Conservation (phyloP, 805 yeast species). For the Myxozyma udenii region DNA sequence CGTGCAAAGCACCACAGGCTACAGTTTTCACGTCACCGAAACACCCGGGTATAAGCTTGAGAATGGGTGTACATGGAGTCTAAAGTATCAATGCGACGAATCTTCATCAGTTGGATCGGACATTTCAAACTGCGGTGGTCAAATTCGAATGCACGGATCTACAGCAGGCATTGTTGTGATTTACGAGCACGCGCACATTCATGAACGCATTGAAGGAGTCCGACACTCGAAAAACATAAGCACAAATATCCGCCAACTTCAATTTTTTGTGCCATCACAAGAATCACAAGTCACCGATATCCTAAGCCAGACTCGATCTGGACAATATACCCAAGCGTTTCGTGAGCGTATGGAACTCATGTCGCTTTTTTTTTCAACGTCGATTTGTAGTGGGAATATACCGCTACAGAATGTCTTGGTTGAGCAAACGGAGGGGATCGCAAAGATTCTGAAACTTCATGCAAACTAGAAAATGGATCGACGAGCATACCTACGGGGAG, state of each 20-base stretch:
- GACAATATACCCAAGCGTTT: constrained; percentile 1
- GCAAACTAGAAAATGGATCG: background rate
- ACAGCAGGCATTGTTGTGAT: background rate
- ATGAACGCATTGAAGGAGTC: constrained; percentile 1
- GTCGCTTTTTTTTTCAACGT: constrained; percentile 11
- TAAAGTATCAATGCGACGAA: too few species aligned
- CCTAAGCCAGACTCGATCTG: background rate
- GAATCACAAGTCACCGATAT: background rate
- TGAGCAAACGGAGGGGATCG: constrained; percentile 7
- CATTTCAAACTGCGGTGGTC: too few species aligned
- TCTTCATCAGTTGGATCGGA: too few species aligned
- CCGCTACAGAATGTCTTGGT: constrained; percentile 10
- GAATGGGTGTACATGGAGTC: too few species aligned
- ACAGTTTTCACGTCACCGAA: too few species aligned
- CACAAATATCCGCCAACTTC: constrained; percentile 1
- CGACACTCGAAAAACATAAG: constrained; percentile 7
- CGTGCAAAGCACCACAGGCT: too few species aligned
- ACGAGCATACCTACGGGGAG: background rate
- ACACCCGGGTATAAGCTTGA: too few species aligned
- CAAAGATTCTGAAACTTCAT: background rate
- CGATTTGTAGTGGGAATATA: constrained; percentile 5
- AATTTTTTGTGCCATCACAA: background rate
- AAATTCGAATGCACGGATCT: too few species aligned
- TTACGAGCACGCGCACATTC: background rate
- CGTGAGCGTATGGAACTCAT: constrained; percentile 5